These are phyloP conservation scores for Sclerotinia sclerotiorum DNA, from an alignment of 2,329 filamentous ascomycete genomes.

Conservation along the genomic window DNA sequence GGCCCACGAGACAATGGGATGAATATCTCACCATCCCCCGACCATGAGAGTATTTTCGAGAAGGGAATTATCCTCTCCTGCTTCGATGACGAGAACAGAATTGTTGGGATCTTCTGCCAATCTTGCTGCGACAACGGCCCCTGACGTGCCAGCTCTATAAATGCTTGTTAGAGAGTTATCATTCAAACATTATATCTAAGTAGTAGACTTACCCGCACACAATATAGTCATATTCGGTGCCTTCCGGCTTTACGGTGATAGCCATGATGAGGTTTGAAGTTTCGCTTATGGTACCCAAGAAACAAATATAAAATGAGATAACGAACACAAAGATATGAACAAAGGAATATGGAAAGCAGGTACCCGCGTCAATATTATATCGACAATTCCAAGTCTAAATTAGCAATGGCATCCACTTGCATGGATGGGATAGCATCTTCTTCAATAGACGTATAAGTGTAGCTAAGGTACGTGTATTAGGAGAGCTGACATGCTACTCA, in stretches of 20 bases:
- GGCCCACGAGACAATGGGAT: neutral
- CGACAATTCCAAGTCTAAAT: neutral
- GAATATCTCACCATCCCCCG: slow-evolving; percentile 45
- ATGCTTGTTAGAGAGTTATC: neutral
- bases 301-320: neutral
- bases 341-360: neutral
- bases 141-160: slow-evolving; percentile 48
- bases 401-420: neutral
- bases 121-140: slow-evolving; percentile 51
- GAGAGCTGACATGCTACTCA: too few species aligned
- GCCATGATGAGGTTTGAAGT: slow-evolving; percentile 16
- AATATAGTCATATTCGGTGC: slow-evolving; percentile 35
- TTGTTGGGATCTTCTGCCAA: slow-evolving; percentile 53
- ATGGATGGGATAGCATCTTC: neutral
- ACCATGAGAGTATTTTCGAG: slow-evolving; percentile 53
- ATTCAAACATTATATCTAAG: neutral
- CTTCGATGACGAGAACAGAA: slow-evolving; percentile 50
- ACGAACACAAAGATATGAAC: neutral
- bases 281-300: neutral
- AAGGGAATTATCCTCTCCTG: slow-evolving; percentile 47
- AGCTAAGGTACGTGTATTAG: neutral
- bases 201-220: slow-evolving; percentile 32
- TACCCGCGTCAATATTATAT: neutral
- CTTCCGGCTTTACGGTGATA: slow-evolving; percentile 27
- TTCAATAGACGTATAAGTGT: neutral